Percentiles rank a stretch among this genome's conserved stretches.
These are phyloP conservation scores for Sporisorium iseilematis-ciliati DNA, from an alignment of 1,284 basidiomycete genomes.

Conservation along the genomic window DNA sequence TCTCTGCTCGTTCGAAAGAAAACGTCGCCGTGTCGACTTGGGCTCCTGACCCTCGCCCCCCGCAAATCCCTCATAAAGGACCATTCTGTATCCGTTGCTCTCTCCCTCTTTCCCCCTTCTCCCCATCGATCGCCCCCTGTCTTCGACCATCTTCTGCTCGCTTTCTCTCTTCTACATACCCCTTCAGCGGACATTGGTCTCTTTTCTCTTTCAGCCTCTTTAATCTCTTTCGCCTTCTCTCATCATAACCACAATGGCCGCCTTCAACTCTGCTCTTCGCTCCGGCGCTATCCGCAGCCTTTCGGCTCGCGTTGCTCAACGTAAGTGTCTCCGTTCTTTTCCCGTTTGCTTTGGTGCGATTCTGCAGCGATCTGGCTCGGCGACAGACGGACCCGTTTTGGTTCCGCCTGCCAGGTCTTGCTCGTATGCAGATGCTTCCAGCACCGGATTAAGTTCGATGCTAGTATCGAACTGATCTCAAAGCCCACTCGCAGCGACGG, in stretches of 20 bases:
- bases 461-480: too few relatives aligned
- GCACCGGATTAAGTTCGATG: too few relatives aligned
- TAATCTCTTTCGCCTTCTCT: constrained; percentile 7
- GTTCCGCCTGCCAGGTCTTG: neutral
- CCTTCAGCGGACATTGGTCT: constrained; percentile 15
- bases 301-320: constrained; percentile 47
- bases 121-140: neutral
- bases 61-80: constrained; percentile 27
- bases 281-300: constrained; percentile 52
- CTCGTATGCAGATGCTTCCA: too few relatives aligned
- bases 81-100: neutral
- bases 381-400: too few relatives aligned
- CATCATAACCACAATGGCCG: constrained; percentile 31
- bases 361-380: neutral
- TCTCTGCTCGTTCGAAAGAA: constrained; percentile 1
- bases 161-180: constrained; percentile 14
- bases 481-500: neutral
- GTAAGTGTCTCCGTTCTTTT: constrained; percentile 25
- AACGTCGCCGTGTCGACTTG: constrained; percentile 31
- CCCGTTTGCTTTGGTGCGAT: neutral
- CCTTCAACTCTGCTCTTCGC: constrained; percentile 51
- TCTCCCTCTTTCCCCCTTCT: neutral
- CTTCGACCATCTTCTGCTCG: constrained; percentile 17
- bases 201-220: neutral
- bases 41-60: neutral